Evolutionary conservation across 2,329 filamentous ascomycete genomes (phyloP).

Genomic region (Aureobasidium sp.): DNA sequence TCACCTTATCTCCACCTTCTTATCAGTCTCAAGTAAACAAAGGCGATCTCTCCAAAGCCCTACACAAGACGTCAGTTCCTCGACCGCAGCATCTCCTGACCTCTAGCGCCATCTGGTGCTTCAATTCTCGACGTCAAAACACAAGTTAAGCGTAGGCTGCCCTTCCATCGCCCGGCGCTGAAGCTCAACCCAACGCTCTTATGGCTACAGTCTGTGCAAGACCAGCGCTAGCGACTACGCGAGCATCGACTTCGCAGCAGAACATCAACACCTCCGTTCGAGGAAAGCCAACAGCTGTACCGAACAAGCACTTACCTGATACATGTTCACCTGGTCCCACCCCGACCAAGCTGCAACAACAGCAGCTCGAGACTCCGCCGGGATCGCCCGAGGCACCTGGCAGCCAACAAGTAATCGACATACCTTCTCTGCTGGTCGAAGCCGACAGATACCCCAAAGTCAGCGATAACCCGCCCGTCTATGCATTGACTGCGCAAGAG

Average conservation of each 20-base stretch:
- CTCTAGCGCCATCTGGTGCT: background rate
- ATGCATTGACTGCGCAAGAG: constrained; percentile 59
- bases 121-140: background rate
- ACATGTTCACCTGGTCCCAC: constrained; percentile 70
- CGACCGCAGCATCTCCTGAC: background rate
- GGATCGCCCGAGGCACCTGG: constrained; percentile 50
- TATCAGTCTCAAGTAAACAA: constrained; percentile 10
- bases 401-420: constrained; percentile 42
- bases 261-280: constrained; percentile 49
- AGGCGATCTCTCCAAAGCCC: background rate
- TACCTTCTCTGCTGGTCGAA: constrained; percentile 65
- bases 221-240: constrained; percentile 27
- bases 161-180: background rate
- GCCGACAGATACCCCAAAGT: constrained; percentile 54
- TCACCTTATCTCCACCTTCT: constrained; percentile 7
- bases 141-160: background rate
- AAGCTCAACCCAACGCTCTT: background rate
- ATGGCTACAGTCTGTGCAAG: constrained; percentile 38
- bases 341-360: constrained; percentile 39
- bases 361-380: constrained; percentile 27
- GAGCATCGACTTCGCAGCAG: constrained; percentile 44
- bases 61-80: background rate
- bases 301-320: constrained; percentile 79
- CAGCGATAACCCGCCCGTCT: constrained; percentile 53
- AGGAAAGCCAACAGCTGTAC: constrained; percentile 53